Conservation (phyloP, 176 grass and related monocot genomes). For the Oryza meridionalis region DNA sequence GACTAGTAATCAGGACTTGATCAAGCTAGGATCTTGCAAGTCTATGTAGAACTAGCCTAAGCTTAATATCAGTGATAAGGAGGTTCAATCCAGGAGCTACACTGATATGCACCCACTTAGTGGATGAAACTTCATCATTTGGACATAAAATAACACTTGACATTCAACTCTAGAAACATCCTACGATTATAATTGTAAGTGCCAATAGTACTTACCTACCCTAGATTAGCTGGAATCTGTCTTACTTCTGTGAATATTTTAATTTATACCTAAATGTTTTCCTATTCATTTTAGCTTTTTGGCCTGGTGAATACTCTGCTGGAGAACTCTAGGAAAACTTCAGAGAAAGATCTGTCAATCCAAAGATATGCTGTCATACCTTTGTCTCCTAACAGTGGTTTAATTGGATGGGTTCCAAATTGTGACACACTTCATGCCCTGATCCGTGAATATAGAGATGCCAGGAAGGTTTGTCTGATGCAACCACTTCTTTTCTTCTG, state of each 20-base stretch:
- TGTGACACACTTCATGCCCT: conserved; percentile 93
- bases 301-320: conserved; percentile 97
- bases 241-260: background rate
- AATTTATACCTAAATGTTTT: conserved; percentile 31
- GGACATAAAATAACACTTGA: conserved; percentile 1
- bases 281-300: conserved; percentile 68
- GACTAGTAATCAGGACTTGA: background rate
- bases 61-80: background rate
- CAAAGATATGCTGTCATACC: conserved; percentile 98
- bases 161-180: background rate
- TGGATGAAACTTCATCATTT: background rate
- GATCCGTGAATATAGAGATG: conserved; percentile 97
- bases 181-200: background rate
- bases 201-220: conserved; percentile 4
- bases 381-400: conserved; percentile 93
- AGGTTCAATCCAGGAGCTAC: conserved; percentile 16
- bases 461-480: conserved; percentile 82
- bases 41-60: background rate
- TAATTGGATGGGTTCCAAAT: conserved; percentile 97
- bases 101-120: background rate
- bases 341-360: conserved; percentile 94
- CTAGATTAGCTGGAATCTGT: background rate
- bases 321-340: conserved; percentile 87
- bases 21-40: background rate
- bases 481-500: conserved; percentile 29